phyloP scores from a whole-genome alignment of 2,329 filamentous ascomycete species.

The Stemphylium lycopersici region DNA sequence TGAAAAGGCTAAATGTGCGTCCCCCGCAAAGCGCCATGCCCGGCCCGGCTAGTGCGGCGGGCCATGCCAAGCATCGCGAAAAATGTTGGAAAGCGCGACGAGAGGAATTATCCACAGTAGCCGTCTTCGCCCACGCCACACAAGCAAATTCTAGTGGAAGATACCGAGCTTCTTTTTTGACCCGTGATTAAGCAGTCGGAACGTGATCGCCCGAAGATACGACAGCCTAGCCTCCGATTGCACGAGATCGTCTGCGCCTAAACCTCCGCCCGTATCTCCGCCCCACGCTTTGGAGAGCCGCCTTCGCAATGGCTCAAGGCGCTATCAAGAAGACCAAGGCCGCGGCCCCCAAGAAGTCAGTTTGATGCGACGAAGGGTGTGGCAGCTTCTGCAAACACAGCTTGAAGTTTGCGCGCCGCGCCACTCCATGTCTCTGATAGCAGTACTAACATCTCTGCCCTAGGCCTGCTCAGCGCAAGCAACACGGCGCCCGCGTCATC shows the following conservation, averaged over 20 bases:
- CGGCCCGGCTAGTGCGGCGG: conserved; percentile 10
- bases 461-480: conserved; percentile 37
- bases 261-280: conserved; percentile 8
- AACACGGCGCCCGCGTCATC: conserved; percentile 66
- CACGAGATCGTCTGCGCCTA: background rate
- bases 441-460: conserved; percentile 7
- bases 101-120: conserved; percentile 11
- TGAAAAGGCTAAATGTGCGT: conserved; percentile 38
- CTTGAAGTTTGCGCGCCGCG: background rate
- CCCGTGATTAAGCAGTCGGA: conserved; percentile 1
- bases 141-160: background rate
- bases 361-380: background rate
- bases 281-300: conserved; percentile 1
- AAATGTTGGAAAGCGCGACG: conserved; percentile 20
- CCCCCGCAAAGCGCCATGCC: conserved; percentile 27
- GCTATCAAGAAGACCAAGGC: conserved; percentile 55
- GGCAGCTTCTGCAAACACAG: background rate
- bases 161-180: background rate
- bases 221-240: background rate
- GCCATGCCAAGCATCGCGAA: conserved; percentile 17
- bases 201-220: background rate
- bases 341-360: conserved; percentile 48
- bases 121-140: conserved; percentile 8
- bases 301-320: conserved; percentile 55
- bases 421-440: background rate